phyloP scores from a whole-genome alignment of 352 stramenopile genomes.

The Pythium volutum region DNA sequence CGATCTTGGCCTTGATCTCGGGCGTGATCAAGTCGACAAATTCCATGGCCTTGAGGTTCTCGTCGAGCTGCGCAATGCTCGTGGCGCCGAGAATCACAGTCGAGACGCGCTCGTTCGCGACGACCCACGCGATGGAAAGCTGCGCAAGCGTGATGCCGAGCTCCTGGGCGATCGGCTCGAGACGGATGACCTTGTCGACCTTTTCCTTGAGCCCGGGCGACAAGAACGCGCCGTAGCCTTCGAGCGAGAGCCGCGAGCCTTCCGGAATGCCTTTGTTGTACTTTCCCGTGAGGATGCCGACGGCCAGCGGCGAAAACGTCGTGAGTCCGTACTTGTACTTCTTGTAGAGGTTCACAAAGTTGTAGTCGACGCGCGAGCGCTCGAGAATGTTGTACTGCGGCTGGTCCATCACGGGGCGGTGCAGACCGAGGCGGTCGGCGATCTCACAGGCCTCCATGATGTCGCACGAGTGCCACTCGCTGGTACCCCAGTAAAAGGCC shows the following conservation, averaged over 20 bases:
- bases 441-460: slow-evolving; percentile 61
- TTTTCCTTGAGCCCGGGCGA: slow-evolving; percentile 47
- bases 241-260: slow-evolving; percentile 50
- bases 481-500: slow-evolving; percentile 49
- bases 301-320: slow-evolving; percentile 35
- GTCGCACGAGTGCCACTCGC: slow-evolving; percentile 58
- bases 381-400: slow-evolving; percentile 67
- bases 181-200: slow-evolving; percentile 36
- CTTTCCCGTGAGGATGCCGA: slow-evolving; percentile 59
- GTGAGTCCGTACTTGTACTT: slow-evolving; percentile 47
- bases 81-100: slow-evolving; percentile 53
- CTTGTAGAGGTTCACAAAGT: slow-evolving; percentile 60
- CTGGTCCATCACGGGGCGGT: slow-evolving; percentile 46
- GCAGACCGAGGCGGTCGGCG: slow-evolving; percentile 32
- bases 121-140: slow-evolving; percentile 47
- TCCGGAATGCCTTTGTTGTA: slow-evolving; percentile 46
- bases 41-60: slow-evolving; percentile 40
- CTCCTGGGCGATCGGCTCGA: slow-evolving; percentile 50
- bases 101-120: slow-evolving; percentile 48
- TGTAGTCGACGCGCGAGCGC: slow-evolving; percentile 52
- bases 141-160: slow-evolving; percentile 58
- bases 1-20: neutral
- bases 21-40: slow-evolving; percentile 36
- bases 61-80: slow-evolving; percentile 42
- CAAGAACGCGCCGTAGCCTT: slow-evolving; percentile 41